phyloP scores from a whole-genome alignment of 2,329 filamentous ascomycete genomes.

The Ophiostoma ulmi region DNA sequence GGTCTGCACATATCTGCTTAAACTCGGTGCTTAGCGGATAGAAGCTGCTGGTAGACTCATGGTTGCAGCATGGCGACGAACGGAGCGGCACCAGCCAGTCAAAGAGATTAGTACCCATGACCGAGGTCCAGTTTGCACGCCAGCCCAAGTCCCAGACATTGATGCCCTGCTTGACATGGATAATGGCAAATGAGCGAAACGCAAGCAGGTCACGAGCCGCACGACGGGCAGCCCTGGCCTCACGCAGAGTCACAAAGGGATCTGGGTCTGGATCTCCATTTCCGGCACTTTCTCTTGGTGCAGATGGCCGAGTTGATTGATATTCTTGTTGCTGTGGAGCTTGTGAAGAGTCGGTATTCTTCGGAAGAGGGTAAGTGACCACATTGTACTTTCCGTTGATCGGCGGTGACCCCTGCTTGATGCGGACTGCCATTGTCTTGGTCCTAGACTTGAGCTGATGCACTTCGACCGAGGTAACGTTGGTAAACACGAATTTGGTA shows the following conservation, averaged over 20 bases:
- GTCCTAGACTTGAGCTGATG: constrained; percentile 57
- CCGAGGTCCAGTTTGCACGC: constrained; percentile 65
- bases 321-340: background rate
- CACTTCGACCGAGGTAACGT: constrained; percentile 80
- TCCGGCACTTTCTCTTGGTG: background rate
- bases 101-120: constrained; percentile 66
- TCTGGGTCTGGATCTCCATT: constrained; percentile 18
- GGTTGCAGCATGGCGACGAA: constrained; percentile 67
- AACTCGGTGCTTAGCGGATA: constrained; percentile 63
- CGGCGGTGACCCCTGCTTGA: constrained; percentile 48
- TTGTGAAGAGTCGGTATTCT: constrained; percentile 18
- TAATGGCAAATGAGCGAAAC: constrained; percentile 69
- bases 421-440: constrained; percentile 68
- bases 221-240: constrained; percentile 18
- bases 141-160: constrained; percentile 80
- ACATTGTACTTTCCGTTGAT: constrained; percentile 48
- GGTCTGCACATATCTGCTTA: constrained; percentile 47
- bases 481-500: constrained; percentile 62
- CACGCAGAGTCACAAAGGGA: constrained; percentile 15
- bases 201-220: constrained; percentile 44
- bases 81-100: constrained; percentile 80
- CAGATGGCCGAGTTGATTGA: background rate
- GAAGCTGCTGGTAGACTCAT: constrained; percentile 60
- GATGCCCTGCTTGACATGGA: constrained; percentile 66
- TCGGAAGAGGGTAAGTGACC: constrained; percentile 28